Conservation (phyloP, 192 early-diverging fungal species). For the Backusella tuberculispora region DNA sequence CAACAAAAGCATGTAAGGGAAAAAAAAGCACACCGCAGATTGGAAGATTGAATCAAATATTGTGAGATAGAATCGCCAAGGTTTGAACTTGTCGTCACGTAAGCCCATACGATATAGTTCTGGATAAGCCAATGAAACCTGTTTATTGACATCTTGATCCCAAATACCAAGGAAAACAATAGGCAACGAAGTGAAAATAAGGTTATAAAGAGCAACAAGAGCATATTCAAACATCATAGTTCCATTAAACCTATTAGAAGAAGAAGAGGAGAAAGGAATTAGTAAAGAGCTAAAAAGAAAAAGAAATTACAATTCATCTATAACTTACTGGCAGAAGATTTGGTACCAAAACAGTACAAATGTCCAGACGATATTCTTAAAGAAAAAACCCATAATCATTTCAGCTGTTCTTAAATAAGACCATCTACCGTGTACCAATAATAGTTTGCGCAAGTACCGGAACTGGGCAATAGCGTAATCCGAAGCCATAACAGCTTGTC, state of each 20-base stretch:
- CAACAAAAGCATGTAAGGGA: slow-evolving; percentile 60
- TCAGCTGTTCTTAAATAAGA: slow-evolving; percentile 82
- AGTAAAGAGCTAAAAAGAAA: neutral
- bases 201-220: slow-evolving; percentile 84
- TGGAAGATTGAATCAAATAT: slow-evolving; percentile 75
- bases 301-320: neutral
- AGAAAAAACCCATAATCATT: slow-evolving; percentile 93
- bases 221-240: slow-evolving; percentile 85
- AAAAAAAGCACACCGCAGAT: slow-evolving; percentile 69
- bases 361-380: slow-evolving; percentile 95
- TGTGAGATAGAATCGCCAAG: slow-evolving; percentile 75
- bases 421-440: slow-evolving; percentile 95
- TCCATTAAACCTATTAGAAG: slow-evolving; percentile 69
- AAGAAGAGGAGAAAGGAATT: neutral
- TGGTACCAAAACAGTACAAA: slow-evolving; percentile 92
- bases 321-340: slow-evolving; percentile 74
- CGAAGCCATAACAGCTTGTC: slow-evolving; percentile 91
- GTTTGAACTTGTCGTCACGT: slow-evolving; percentile 74
- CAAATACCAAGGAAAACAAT: slow-evolving; percentile 72
- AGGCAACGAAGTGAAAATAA: slow-evolving; percentile 85
- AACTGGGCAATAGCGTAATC: slow-evolving; percentile 97
- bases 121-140: slow-evolving; percentile 73
- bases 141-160: slow-evolving; percentile 80
- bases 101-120: slow-evolving; percentile 81
- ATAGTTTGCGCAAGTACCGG: slow-evolving; percentile 80